A percentile compares a stretch with the other conserved stretches of the same genome.
phyloP scores from a whole-genome alignment of 1,284 basidiomycete genomes.

The Irpex sp. region DNA sequence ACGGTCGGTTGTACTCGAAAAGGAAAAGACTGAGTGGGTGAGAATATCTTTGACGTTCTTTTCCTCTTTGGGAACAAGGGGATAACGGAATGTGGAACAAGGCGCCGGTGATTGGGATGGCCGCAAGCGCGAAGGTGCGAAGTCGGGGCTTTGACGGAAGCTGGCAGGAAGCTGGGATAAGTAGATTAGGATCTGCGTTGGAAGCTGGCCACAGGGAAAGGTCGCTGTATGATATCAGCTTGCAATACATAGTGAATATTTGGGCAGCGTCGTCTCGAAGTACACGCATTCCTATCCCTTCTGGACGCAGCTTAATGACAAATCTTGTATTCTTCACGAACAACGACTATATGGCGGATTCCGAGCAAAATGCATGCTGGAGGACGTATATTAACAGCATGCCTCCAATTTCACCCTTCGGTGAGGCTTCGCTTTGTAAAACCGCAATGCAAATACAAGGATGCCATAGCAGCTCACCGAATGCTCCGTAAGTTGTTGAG shows the following conservation, averaged over 20 bases:
- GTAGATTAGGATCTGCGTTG: no score
- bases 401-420: no score
- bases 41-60: background rate
- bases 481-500: background rate
- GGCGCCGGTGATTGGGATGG: background rate
- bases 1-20: conserved; percentile 5
- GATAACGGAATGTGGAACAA: background rate
- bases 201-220: no score
- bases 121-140: background rate
- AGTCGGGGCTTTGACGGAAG: background rate
- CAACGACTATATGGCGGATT: no score
- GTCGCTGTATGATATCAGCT: no score
- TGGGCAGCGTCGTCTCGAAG: no score
- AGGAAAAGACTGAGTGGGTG: conserved; percentile 3
- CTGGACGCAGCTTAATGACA: no score
- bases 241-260: no score
- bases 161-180: background rate
- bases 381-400: no score
- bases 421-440: background rate
- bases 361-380: no score
- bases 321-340: no score
- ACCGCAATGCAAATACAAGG: background rate
- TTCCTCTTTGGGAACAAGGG: background rate
- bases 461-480: background rate
- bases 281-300: no score